Percentiles rank a stretch among this genome's conserved stretches.
Evolutionary conservation across 805 yeast genomes (phyloP).

Genomic region (Sugiyamaella marilandica): DNA sequence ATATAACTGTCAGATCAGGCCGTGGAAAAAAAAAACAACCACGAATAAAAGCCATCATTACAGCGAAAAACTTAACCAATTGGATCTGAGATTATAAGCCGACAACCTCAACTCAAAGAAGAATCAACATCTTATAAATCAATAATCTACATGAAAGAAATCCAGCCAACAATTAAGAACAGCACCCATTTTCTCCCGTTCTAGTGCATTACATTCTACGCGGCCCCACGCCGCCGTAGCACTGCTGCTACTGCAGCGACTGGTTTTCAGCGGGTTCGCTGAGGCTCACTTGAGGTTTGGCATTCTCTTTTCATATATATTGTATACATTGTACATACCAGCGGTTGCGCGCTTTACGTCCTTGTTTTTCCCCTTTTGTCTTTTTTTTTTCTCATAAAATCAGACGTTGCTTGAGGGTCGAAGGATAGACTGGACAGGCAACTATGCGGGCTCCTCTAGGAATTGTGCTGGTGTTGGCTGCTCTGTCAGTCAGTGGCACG

Average conservation of each 20-base stretch:
- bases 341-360: not conserved
- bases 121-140: no score
- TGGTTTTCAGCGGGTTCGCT: not conserved
- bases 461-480: slow-evolving; percentile 6
- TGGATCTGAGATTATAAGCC: no score
- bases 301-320: not conserved
- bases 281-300: not conserved
- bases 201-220: not conserved
- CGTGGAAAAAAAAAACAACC: no score
- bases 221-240: not conserved
- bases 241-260: no score
- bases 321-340: not conserved
- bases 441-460: not conserved
- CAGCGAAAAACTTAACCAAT: no score
- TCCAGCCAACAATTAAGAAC: no score
- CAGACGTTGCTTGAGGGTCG: no score
- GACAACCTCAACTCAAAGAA: no score
- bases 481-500: slow-evolving; percentile 3
- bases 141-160: no score
- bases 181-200: not conserved
- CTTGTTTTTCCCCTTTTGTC: not conserved
- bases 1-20: no score
- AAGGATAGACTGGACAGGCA: not conserved
- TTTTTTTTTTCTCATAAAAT: not conserved
- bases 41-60: no score